These are phyloP conservation scores for Neurospora sp. DNA, from an alignment of 2,329 filamentous ascomycete species.

Conservation along the genomic window DNA sequence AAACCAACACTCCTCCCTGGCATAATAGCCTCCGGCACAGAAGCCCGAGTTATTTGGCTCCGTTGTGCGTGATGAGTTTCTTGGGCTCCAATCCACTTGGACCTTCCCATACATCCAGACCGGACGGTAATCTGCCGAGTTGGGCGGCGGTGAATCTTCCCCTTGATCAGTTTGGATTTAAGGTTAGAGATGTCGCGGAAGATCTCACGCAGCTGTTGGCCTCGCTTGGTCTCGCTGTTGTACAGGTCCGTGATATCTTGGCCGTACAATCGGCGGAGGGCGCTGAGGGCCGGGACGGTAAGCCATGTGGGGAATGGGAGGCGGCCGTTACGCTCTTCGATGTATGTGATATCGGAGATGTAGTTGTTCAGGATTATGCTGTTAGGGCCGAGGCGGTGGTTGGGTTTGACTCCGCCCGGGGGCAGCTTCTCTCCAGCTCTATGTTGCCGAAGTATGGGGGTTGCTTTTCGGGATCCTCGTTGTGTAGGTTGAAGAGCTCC, in stretches of 20 bases:
- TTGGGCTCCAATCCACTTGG: slow-evolving; percentile 65
- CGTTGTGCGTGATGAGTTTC: no score
- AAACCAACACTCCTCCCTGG: slow-evolving; percentile 72
- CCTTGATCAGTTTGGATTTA: not conserved
- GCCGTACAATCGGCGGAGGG: not conserved
- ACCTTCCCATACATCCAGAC: slow-evolving; percentile 81
- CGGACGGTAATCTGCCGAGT: not conserved
- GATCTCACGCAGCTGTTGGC: not conserved
- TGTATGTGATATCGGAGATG: not conserved
- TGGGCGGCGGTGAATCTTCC: not conserved
- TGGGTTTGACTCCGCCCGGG: slow-evolving; percentile 42
- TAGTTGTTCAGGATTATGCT: not conserved
- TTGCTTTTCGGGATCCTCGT: slow-evolving; percentile 44
- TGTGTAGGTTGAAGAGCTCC: slow-evolving; percentile 44
- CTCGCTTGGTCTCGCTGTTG: not conserved
- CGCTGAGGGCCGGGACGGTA: not conserved
- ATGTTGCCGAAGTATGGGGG: slow-evolving; percentile 54
- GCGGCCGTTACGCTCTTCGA: not conserved
- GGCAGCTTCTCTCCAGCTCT: slow-evolving; percentile 53
- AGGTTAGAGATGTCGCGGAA: not conserved
- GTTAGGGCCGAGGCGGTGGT: not conserved
- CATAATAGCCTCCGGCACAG: slow-evolving; percentile 93
- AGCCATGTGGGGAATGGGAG: not conserved
- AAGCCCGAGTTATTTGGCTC: slow-evolving; percentile 52
- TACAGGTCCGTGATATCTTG: not conserved